Percentiles rank a stretch among this genome's conserved stretches.
phyloP scores from a whole-genome alignment of 2,329 filamentous ascomycete species.

The Aurifilum marmelostoma region DNA sequence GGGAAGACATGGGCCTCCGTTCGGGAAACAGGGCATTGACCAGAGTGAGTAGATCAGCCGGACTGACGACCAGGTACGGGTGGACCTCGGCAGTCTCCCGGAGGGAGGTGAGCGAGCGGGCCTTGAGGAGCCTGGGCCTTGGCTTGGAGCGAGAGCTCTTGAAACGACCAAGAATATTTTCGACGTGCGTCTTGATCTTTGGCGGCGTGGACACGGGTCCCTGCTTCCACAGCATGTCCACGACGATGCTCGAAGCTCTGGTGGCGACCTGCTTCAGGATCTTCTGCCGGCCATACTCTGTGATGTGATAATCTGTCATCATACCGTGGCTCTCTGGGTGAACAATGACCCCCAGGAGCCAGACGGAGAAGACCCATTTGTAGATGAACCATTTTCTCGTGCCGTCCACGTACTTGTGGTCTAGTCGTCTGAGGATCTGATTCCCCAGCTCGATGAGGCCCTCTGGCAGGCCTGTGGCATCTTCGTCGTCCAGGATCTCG shows the following conservation, averaged over 20 bases:
- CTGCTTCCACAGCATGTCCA: slow-evolving; percentile 74
- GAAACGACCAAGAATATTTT: slow-evolving; percentile 71
- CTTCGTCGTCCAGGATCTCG: slow-evolving; percentile 81
- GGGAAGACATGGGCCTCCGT: slow-evolving; percentile 66
- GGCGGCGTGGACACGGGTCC: slow-evolving; percentile 66
- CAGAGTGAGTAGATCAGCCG: slow-evolving; percentile 77
- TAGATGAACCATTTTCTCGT: slow-evolving; percentile 84
- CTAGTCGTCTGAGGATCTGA: slow-evolving; percentile 78
- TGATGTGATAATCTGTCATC: slow-evolving; percentile 90
- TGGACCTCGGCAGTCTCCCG: slow-evolving; percentile 78
- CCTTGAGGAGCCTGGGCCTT: slow-evolving; percentile 66
- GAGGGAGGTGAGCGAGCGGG: slow-evolving; percentile 72
- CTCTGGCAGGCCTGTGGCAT: slow-evolving; percentile 82
- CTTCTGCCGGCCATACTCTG: slow-evolving; percentile 84
- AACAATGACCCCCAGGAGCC: slow-evolving; percentile 80
- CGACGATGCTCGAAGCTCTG: slow-evolving; percentile 76
- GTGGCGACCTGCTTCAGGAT: slow-evolving; percentile 79
- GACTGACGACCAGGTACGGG: slow-evolving; percentile 78
- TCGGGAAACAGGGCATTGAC: slow-evolving; percentile 85
- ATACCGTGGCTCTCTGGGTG: slow-evolving; percentile 82
- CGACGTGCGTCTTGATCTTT: slow-evolving; percentile 69
- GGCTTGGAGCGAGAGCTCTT: slow-evolving; percentile 53
- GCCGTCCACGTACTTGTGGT: slow-evolving; percentile 70
- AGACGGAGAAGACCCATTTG: slow-evolving; percentile 90
- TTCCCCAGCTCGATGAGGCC: slow-evolving; percentile 83